Evolutionary conservation across 2,329 filamentous ascomycete species (phyloP).

Genomic region (Ophiostoma novo-ulmi): DNA sequence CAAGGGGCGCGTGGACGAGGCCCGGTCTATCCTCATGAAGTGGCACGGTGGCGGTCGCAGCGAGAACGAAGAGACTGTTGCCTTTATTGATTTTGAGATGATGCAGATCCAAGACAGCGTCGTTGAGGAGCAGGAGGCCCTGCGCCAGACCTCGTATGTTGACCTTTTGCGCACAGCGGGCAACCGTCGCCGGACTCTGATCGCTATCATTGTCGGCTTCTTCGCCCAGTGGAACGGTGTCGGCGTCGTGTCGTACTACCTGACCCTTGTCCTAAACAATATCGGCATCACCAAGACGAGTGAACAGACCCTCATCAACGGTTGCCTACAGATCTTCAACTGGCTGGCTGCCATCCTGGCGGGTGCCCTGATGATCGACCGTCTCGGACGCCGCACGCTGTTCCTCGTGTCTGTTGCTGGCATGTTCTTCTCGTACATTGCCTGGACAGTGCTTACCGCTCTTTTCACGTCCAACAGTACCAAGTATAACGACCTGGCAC

Average conservation of each 20-base stretch:
- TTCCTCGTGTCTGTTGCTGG: conserved; percentile 37
- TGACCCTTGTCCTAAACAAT: conserved; percentile 35
- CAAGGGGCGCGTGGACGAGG: not conserved
- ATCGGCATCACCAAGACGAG: conserved; percentile 34
- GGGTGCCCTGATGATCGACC: conserved; percentile 40
- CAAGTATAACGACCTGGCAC: conserved; percentile 27
- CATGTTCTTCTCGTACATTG: conserved; percentile 32
- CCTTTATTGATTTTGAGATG: not conserved
- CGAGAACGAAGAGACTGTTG: not conserved
- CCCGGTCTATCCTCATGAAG: not conserved
- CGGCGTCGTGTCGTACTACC: conserved; percentile 33
- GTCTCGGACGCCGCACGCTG: conserved; percentile 40
- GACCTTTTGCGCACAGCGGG: not conserved
- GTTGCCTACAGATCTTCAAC: conserved; percentile 33
- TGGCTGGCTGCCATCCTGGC: conserved; percentile 34
- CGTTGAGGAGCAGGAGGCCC: not conserved
- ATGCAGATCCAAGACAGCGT: not conserved
- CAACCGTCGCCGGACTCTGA: conserved; percentile 23
- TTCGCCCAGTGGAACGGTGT: conserved; percentile 25
- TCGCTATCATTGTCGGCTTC: conserved; percentile 20
- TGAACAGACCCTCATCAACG: conserved; percentile 31
- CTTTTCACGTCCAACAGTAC: conserved; percentile 20
- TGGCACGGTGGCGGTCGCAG: not conserved
- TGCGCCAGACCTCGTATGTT: not conserved
- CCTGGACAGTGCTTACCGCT: conserved; percentile 35